Base-by-base conservation (phyloP, 257 asterid species). In the Nicotiana benthamiana region DNA sequence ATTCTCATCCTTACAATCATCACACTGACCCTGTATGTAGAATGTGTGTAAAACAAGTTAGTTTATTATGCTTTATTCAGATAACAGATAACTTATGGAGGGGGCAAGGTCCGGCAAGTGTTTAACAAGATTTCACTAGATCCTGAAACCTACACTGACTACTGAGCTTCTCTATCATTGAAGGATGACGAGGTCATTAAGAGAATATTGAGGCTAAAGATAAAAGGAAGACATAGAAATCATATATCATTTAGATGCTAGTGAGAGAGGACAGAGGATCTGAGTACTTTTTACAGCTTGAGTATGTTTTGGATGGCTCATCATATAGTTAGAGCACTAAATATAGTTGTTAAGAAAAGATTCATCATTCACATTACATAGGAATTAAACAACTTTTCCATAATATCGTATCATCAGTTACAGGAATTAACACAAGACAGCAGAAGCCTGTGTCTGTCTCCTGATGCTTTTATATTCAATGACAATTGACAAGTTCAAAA, bases 41-140 rank as follows among this genome's bases (percentile, higher is more conserved):
- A 80, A 85, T 85, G 96, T 93, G 90, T 75, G 82, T 53, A 26
- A 75, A 85, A 52, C 24, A 59, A 15, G 22, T 51, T 64, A 16
- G 59, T 51, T 32, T 27, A 48, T 15, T 36, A 77, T 57, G n/a
- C 20, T 60, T 8, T 22, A 62, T 20, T 59, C 40, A 12, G 62
- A 40, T 8, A 46, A 52, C 8, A 6, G 65, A 75, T 79, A 43
- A 80, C 63, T 65, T 32, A 4, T 24, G 48, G 26, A 12, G 0
- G 34, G 51, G 16, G 10, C 48, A 52, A 64, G n/a, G 24, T 48
- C 68, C 18, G 54, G 28, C 16, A 66, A 40, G 53, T 17, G 54
- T 64, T 76, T 52, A 60, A 70, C 30, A 32, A 70, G 52, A 61
- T n/a, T 77, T 59, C 66, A 36, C 36, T 32, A 56, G 81, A 59